Conservation (phyloP, 495 filamentous ascomycete species). For the Daldinia loculata region DNA sequence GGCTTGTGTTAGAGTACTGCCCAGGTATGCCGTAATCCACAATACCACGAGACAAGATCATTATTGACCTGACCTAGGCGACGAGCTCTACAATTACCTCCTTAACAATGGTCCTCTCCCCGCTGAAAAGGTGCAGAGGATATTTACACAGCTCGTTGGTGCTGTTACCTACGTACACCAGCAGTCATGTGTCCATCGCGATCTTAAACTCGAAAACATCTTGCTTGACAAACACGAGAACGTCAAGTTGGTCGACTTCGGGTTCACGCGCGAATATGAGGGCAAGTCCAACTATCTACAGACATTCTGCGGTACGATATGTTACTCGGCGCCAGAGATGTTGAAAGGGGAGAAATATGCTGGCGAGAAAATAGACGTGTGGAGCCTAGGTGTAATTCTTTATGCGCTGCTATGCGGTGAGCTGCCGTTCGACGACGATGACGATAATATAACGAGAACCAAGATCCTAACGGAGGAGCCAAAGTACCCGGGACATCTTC, state of each 20-base stretch:
- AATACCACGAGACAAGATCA: background rate
- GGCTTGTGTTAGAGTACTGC: slow-evolving; percentile 97
- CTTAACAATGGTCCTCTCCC: slow-evolving; percentile 84
- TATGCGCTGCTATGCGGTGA: slow-evolving; percentile 93
- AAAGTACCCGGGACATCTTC: slow-evolving; percentile 80
- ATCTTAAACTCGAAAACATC: slow-evolving; percentile 97
- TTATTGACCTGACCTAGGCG: slow-evolving; percentile 66
- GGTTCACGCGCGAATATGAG: slow-evolving; percentile 97
- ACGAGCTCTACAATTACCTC: slow-evolving; percentile 97
- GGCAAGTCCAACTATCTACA: slow-evolving; percentile 94
- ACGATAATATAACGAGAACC: slow-evolving; percentile 82
- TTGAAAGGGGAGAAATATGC: slow-evolving; percentile 98
- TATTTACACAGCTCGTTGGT: slow-evolving; percentile 94
- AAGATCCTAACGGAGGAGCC: slow-evolving; percentile 88
- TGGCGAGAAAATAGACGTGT: slow-evolving; percentile 96
- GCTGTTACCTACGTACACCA: slow-evolving; percentile 96
- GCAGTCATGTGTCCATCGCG: slow-evolving; percentile 94
- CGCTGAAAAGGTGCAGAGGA: slow-evolving; percentile 89
- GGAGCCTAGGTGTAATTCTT: slow-evolving; percentile 96
- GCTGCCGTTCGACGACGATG: slow-evolving; percentile 94
- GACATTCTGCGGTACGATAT: slow-evolving; percentile 97
- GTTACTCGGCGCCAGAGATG: slow-evolving; percentile 98
- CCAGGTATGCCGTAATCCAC: slow-evolving; percentile 68
- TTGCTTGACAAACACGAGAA: slow-evolving; percentile 96
- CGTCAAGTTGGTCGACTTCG: slow-evolving; percentile 98